Evolutionary conservation across 371 early-diverging fungal species (phyloP), one percentile per base, ranked within the genome.

Genomic region (Mucor saturninus): DNA sequence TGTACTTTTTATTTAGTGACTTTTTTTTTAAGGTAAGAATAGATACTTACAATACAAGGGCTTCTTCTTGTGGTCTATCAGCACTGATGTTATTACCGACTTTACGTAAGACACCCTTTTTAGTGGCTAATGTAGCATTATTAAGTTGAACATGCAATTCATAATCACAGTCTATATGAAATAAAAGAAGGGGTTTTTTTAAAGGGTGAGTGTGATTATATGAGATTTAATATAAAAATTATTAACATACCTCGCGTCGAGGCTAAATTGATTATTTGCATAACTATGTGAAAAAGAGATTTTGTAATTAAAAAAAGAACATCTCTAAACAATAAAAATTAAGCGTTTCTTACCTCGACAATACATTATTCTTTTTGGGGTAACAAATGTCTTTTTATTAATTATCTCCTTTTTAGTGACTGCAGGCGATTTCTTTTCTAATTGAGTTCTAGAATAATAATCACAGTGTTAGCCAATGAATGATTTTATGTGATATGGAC

Each of bases 201-300:
- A 35, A 21, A 48, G 13, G 48, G 21, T 35, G 35, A 8, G 35
- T 6, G 4, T 35, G 4, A 35, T 6, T 35, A 35, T 35, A 35
- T 35, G 35, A 9, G 21, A 21, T 38, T n/a, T 26, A 54, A 21
- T 26, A 30, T 51, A 43, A 10, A 26, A 40, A 37, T 15, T 46
- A 21, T 8, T 21, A 21, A 46, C 15, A 21, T 56, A 68, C 68
- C 68, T 50, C 68, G 59, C 42, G 56, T 60, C 3, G 68, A 68
- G 31, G 56, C 68, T 30, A 52, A 51, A 48, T 68, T 68, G 32
- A 68, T 56, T 13, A 68, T 68, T 31, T 68, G 68, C 68, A 64
- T 64, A 11, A 68, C 68, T 68, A 48, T 52, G 39, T 26, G 32
- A 26, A 28, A 15, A 48, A 11, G 50, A 11, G 10, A 50, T 3